These are phyloP conservation scores for Herpetomonas tarakana DNA, from an alignment of 208 protist genomes.

Conservation along the genomic window DNA sequence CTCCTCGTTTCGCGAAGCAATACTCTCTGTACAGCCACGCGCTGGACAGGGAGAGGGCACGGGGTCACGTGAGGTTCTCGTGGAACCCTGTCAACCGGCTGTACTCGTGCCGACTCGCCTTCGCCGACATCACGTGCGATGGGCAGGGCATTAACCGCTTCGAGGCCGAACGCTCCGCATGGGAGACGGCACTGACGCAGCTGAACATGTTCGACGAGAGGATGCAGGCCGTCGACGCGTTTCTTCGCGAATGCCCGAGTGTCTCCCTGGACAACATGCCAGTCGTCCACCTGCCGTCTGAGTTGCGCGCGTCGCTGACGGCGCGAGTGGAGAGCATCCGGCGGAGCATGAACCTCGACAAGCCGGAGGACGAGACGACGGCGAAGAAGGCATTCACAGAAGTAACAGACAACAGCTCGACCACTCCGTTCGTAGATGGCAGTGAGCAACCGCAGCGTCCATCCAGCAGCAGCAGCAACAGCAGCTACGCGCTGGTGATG, in stretches of 20 bases:
- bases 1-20: slow-evolving; percentile 35
- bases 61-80: background rate
- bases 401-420: slow-evolving; percentile 10
- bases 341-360: background rate
- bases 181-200: slow-evolving; percentile 42
- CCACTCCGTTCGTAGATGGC: slow-evolving; percentile 6
- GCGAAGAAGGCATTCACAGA: background rate
- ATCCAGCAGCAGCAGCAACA: no score
- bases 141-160: slow-evolving; percentile 66
- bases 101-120: slow-evolving; percentile 43
- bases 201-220: slow-evolving; percentile 67
- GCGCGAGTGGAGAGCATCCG: slow-evolving; percentile 8
- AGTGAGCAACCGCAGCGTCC: background rate
- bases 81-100: slow-evolving; percentile 1
- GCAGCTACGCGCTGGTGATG: slow-evolving; percentile 31
- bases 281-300: slow-evolving; percentile 24
- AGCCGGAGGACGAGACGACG: background rate
- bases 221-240: slow-evolving; percentile 43
- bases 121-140: slow-evolving; percentile 45
- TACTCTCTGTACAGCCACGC: slow-evolving; percentile 42
- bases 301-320: slow-evolving; percentile 24
- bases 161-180: slow-evolving; percentile 62
- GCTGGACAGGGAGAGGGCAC: slow-evolving; percentile 13
- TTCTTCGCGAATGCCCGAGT: slow-evolving; percentile 45
- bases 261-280: slow-evolving; percentile 41